Base-by-base conservation (phyloP, 257 asterid species). In the Linderniella brevidens region DNA sequence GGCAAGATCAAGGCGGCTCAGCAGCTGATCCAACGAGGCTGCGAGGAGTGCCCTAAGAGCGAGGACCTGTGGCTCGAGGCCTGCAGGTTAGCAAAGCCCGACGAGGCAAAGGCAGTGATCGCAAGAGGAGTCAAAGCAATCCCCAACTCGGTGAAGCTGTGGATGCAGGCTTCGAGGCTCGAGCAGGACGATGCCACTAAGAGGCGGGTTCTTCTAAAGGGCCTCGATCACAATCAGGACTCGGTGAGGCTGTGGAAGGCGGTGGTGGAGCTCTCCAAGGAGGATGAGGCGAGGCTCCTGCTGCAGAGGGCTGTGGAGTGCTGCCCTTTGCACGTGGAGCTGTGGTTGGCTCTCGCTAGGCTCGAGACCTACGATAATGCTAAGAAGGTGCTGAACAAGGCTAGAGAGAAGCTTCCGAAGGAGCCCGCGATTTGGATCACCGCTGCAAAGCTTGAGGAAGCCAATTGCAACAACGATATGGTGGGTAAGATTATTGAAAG, bases 1-100 rank as follows among this genome's bases (percentile, higher is more conserved):
- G 94, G 96, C 59, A 86, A 79, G 78, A 41, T 64, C 50, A 83
- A 64, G 57, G 81, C 61, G 11, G 90, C 96, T 5, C 74, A 78
- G 53, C 73, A 77, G 46, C 65, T 86, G 63, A 77, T 86, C 17
- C 71, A 54, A 60, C 78, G 55, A 54, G 94, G 96, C 1, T 86
- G 94, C 13, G 92, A 86, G 51, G 92, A 86, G 41, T 86, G 96
- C 50, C 94, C 93, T 0, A 82, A 66, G 51, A 79, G 71, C 37
- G 96, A 82, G 66, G 96, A 86, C 66, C 77, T 82, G 5, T 86
- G 96, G 96, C 58, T 86, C 45, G 96, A 86, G 74, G 93, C 94
- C 0, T 82, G 83, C 47, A 79, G 94, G 16, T 53, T 86, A 61
- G 76, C 92, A 0, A 66, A 75, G 46, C 80, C 78, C 13, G 59